Evolutionary conservation across 345 rosid genomes (phyloP), one percentile per base, ranked within the genome.

Genomic region (Angophora floribunda): DNA sequence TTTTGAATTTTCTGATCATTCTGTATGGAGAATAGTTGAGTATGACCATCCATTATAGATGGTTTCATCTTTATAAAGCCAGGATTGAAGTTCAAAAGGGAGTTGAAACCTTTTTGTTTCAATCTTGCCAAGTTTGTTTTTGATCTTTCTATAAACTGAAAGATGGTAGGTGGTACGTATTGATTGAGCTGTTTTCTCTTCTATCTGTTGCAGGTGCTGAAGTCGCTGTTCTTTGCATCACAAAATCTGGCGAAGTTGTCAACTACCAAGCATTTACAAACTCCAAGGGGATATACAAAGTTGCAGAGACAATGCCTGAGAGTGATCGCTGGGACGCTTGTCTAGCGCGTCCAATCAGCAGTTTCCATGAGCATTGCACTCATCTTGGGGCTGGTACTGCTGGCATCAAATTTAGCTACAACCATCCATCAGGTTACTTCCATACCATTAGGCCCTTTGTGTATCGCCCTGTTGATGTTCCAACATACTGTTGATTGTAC

Each of bases 281-380:
- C 87, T 91, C 96, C 1, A 96, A 93, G 90, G 99, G 99, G 53
- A 86, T 95, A 26, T 98, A 98, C 92, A 93, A 94, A 3, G 98
- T 98, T 11, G 99, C 98, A 1, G 99, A 98, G 92, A 98, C 99
- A 85, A 97, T 98, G 99, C 97, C 99, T 2, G 96, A 96, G 93
- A 97, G 98, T 45, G 97, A 98, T 78, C 95, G 98, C 26, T 97
- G 99, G 99, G 98, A 96, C 55, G 98, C 99, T 13, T 98, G 99
- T 89, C 93, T 97, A 49, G 95, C 98, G 3, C 92, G 99, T 70
- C 97, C 99, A 3, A 96, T 96, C 52, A 97, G 97, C 91, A 97
- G 99, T 85, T 98, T 95, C 93, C 94, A 97, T 87, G 97, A 95
- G 4, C 94, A 93, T 75, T 98, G 99, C 94, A 93, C 91, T 90